Conservation (phyloP, 1,284 basidiomycete genomes). For the Cutaneotrichosporon spelunceum region DNA sequence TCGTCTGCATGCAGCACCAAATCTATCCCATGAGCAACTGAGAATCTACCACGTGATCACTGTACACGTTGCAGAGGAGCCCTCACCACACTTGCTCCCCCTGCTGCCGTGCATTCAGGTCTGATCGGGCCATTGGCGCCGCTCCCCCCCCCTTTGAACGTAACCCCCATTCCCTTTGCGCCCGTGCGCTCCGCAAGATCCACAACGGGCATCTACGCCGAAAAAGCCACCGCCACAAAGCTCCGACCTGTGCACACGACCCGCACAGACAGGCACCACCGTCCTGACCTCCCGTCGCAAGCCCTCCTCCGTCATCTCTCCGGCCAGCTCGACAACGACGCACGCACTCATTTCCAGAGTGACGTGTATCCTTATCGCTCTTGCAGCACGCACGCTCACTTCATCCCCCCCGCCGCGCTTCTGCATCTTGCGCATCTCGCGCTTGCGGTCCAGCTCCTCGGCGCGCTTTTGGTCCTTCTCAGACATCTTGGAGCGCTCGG, state of each 20-base stretch:
- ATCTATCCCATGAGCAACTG: too few relatives aligned
- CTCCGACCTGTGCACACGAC: neutral
- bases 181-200: neutral
- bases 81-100: neutral
- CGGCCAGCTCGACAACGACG: neutral
- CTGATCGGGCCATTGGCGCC: neutral
- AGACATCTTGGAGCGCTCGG: constrained; percentile 68
- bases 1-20: too few relatives aligned
- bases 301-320: neutral
- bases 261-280: neutral
- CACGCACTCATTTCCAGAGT: neutral
- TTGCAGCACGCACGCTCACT: neutral
- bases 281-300: neutral
- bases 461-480: constrained; percentile 79
- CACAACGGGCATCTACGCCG: neutral
- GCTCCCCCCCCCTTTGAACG: neutral
- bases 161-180: neutral
- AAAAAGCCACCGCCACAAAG: neutral
- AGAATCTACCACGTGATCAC: too few relatives aligned
- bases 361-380: neutral
- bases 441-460: constrained; percentile 46
- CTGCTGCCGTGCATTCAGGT: neutral
- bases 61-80: too few relatives aligned
- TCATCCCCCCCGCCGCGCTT: constrained; percentile 15
- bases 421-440: constrained; percentile 43